Base-by-base conservation (phyloP, 2,329 filamentous ascomycete genomes). In the Aschersonia sp. region DNA sequence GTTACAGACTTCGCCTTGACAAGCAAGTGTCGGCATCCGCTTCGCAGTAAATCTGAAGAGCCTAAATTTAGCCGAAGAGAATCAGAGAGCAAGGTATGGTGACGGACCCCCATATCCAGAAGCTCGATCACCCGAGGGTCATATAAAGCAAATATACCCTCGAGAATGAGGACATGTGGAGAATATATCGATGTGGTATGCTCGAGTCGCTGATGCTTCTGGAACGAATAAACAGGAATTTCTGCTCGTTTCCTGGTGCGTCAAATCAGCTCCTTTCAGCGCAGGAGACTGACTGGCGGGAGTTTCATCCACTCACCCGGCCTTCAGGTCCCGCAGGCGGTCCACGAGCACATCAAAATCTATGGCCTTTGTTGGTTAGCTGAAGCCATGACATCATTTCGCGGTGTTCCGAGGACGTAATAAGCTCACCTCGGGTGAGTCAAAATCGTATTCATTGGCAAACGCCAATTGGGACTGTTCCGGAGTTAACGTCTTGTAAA, bases 61-160 rank as follows among this genome's bases (percentile, higher is more conserved):
- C 37, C 4, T 29, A 35, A 41, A 22, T 22, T 30, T 14, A 6
- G 11, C 10, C 10, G 32, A 43, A 41, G n/a, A 12, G 32, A n/a
- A 7, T 29, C 6, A 32, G 37, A 11, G 42, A 29, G 31, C 30
- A 14, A 51, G 40, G 14, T n/a, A 11, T 7, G 14, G 9, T n/a
- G 40, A 57, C 62, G 44, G 68, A 87, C 84, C 66, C 87, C 94
- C 71, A 97, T 85, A 64, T 98, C 92, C 52, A 97, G 70, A 54
- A 98, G 69, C 14, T 94, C 84, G 50, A 92, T 68, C 5, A 98
- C 83, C 50, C 90, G 77, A 30, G 77, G 79, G 59, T 98, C 92
- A 59, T 95, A 88, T 10, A 98, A 71, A 6, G 92, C 92, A 65
- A 98, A 87, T 32, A 98, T 98, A 22, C 92, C 92, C 69, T 98